phyloP scores from a whole-genome alignment of 306 rosid species.

The Lupinus albus region DNA sequence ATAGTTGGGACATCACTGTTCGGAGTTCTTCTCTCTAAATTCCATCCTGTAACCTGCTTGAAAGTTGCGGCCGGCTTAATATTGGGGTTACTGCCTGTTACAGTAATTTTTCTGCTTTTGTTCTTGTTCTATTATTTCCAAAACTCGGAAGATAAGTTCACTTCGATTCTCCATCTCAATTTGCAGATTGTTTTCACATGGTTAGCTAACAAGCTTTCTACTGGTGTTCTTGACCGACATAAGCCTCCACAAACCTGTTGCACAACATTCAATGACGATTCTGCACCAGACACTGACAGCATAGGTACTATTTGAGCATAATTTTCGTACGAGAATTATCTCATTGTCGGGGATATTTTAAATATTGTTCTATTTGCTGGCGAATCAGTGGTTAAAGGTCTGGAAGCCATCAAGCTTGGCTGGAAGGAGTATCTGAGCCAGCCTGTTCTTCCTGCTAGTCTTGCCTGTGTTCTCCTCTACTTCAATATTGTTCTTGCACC shows the following conservation, averaged over 20 bases:
- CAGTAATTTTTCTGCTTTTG: slow-evolving; percentile 56
- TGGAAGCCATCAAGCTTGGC: slow-evolving; percentile 83
- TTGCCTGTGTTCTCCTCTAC: slow-evolving; percentile 83
- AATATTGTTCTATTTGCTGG: slow-evolving; percentile 41
- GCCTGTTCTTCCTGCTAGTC: slow-evolving; percentile 97
- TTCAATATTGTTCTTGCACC: slow-evolving; percentile 90
- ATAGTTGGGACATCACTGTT: slow-evolving; percentile 85
- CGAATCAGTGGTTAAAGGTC: slow-evolving; percentile 67
- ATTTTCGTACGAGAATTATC: slow-evolving; percentile 1
- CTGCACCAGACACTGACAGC: slow-evolving; percentile 46
- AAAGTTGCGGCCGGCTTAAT: slow-evolving; percentile 75
- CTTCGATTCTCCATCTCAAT: slow-evolving; percentile 29
- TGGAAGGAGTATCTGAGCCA: slow-evolving; percentile 91
- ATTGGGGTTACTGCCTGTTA: slow-evolving; percentile 74
- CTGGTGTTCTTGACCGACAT: slow-evolving; percentile 93
- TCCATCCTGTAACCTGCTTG: slow-evolving; percentile 85
- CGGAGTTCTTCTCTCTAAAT: slow-evolving; percentile 82
- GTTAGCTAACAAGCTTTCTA: slow-evolving; percentile 83
- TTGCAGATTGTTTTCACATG: slow-evolving; percentile 70
- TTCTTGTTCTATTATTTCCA: slow-evolving; percentile 41
- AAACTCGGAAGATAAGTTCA: slow-evolving; percentile 31
- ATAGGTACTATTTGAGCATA: slow-evolving; percentile 56
- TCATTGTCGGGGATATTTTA: slow-evolving; percentile 5
- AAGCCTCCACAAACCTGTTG: slow-evolving; percentile 70
- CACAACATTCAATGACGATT: slow-evolving; percentile 50